Percentiles rank a stretch among this genome's conserved stretches.
Conservation (phyloP, 2,329 filamentous ascomycete species). For the Claviceps maximensis region DNA sequence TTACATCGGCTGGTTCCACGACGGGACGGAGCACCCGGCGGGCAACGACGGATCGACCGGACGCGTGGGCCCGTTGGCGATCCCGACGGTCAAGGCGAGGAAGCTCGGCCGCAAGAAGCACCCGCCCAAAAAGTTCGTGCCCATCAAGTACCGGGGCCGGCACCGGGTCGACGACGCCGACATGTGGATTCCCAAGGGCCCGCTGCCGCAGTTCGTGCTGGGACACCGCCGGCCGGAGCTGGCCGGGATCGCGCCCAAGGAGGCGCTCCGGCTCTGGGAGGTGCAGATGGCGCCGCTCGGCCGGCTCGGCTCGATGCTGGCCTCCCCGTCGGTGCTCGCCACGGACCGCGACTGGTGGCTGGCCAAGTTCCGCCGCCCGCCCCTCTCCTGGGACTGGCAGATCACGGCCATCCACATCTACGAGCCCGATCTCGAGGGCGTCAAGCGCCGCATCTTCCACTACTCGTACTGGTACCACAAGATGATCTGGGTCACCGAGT, state of each 20-base stretch:
- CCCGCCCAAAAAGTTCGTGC: too few species aligned
- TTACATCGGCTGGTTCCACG: neutral
- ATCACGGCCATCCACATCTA: neutral
- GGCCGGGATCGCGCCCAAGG: neutral
- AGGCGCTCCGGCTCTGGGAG: neutral
- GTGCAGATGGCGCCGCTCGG: neutral
- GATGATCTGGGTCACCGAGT: neutral
- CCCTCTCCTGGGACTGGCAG: neutral
- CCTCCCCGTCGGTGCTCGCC: neutral
- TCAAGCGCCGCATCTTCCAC: neutral
- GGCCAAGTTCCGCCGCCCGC: neutral
- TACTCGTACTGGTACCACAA: neutral
- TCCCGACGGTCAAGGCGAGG: neutral
- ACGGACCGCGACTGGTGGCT: neutral
- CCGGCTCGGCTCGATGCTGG: neutral
- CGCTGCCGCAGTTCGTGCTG: neutral
- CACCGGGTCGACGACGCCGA: too few species aligned
- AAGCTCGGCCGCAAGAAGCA: too few species aligned
- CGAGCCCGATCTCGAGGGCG: neutral
- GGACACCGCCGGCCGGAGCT: neutral
- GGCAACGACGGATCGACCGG: neutral
- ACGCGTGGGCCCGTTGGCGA: neutral
- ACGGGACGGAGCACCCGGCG: neutral
- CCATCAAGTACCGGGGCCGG: too few species aligned
- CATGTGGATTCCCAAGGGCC: neutral